Evolutionary conservation across 441 rosid species (phyloP), one percentile per base, ranked within the genome.

Genomic region (Populus hybrid): DNA sequence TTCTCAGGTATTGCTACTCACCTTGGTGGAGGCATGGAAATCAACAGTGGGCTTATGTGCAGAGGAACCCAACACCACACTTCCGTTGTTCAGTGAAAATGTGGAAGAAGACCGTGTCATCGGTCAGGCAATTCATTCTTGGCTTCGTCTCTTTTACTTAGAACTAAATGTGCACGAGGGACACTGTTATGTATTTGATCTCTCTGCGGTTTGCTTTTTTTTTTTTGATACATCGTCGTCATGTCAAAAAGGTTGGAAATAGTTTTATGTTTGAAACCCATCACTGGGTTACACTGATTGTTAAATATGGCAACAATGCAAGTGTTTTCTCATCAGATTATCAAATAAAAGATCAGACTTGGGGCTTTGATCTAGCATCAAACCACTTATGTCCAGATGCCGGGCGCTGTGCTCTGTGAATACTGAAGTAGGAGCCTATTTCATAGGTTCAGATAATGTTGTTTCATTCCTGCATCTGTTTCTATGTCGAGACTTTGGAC

Each of bases 1-100:
- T 89, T 88, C 84, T 76, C 90, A n/a, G 84, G 87, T 77, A 89
- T 85, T 79, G 80, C 81, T 73, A 80, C 88, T 82, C 85, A 40
- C 76, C 70, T 80, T 16, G 82, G 82, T 42, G 82, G 83, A 76
- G 81, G 76, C 77, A 77, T 82, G 86, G 77, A 90, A 74, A 32
- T 77, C 86, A 1, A 90, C 81, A 38, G 81, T 80, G 38, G 81
- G 79, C 84, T 34, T 70, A 83, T 85, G 8, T 83, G 86, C 75
- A 85, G 86, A 38, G 85, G 84, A 38, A 84, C 82, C 78, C 72
- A 82, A 72, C 88, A 82, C 76, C 84, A 74, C 65, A 84, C 87
- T 81, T 78, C 92, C 70, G 85, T 77, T 81, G 87, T 76, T 82
- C 72, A 79, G 82, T 76, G 84, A 89, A 23, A 72, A 46, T 14